phyloP scores from a whole-genome alignment of 129 eudicot species.

The Sambucus nigra region DNA sequence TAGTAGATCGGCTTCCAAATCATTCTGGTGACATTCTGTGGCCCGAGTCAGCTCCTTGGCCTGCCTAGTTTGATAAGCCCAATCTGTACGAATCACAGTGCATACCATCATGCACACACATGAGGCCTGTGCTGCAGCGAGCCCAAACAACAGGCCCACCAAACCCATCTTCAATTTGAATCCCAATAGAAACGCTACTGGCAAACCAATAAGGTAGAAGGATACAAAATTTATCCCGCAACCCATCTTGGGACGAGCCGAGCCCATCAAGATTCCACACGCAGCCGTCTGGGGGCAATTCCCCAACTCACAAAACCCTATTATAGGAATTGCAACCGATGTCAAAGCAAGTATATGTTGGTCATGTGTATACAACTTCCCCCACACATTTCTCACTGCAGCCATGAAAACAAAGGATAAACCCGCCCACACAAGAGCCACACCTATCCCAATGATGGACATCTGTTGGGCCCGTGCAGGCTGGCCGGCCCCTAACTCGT shows the following conservation, averaged over 20 bases:
- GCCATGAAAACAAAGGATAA: conserved; percentile 16
- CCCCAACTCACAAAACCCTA: conserved; percentile 25
- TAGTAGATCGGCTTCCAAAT: conserved; percentile 20
- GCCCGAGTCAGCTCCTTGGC: conserved; percentile 36
- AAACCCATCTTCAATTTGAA: conserved; percentile 20
- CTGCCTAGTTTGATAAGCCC: conserved; percentile 32
- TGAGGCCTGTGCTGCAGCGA: conserved; percentile 25
- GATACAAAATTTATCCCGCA: conserved; percentile 18
- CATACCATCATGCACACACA: conserved; percentile 21
- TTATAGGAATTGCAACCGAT: conserved; percentile 20
- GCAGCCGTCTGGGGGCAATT: conserved; percentile 28
- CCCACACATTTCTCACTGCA: conserved; percentile 22
- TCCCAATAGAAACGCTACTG: conserved; percentile 17
- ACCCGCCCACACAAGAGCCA: conserved; percentile 14
- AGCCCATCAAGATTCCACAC: conserved; percentile 27
- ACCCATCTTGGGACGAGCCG: conserved; percentile 21
- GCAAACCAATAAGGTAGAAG: conserved; percentile 27
- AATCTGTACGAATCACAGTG: conserved; percentile 15
- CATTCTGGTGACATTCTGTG: conserved; percentile 4
- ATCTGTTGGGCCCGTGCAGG: conserved; percentile 15
- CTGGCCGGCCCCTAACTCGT: conserved; percentile 25
- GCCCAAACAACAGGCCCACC: conserved; percentile 24
- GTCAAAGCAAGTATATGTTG: conserved; percentile 16
- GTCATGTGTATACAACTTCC: conserved; percentile 18
- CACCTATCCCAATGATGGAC: conserved; percentile 8